Evolutionary conservation across 1,284 basidiomycete genomes (phyloP), one percentile per base, ranked within the genome.

Genomic region (Vanrija sp.): DNA sequence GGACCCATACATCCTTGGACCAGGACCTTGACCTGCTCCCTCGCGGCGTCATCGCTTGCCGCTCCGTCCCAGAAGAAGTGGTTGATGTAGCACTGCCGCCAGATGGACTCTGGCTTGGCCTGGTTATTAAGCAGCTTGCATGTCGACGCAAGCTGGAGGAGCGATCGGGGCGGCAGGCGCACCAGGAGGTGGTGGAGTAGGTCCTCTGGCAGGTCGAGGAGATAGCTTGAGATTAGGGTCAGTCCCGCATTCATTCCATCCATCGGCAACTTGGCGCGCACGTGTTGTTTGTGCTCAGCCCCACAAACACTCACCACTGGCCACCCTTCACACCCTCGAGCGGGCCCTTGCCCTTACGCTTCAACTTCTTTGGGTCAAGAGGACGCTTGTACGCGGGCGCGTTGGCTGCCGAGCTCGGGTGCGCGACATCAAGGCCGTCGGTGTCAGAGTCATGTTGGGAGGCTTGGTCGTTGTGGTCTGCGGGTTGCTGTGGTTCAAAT

Each of bases 81-180:
- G 56, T 73, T 71, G 46, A 71, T 58, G 59, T 71, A 75, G 51
- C 62, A 66, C 24, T 71, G 63, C 41, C 69, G 56, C 73, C 73
- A 75, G 19, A 73, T 60, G 0, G 66, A 47, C 18, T 75, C 72
- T 27, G 65, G 60, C 42, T 67, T 57, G 25, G 70, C 60, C 41
- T 60, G 56, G 10, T 58, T 57, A 24, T 63, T 41, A 18, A 73
- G 56, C 10, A 50, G 35, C 53, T 61, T 61, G 57, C 68, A 73
- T 2, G 69, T 70, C 9, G 59, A 42, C 4, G 63, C 59, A 0
- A 73, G 61, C 10, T 60, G 56, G 8, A 65, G 56, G 1, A 75
- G 63, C 5, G 61, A 53, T 22, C 67, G 60, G 2, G 73, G 73
- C 2, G 72, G 71, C 2, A 73, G 53, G 12, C 66, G 61, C 3